These are phyloP conservation scores for Melanomma pulvis-pyrius DNA, from an alignment of 495 filamentous ascomycete genomes.

Conservation along the genomic window DNA sequence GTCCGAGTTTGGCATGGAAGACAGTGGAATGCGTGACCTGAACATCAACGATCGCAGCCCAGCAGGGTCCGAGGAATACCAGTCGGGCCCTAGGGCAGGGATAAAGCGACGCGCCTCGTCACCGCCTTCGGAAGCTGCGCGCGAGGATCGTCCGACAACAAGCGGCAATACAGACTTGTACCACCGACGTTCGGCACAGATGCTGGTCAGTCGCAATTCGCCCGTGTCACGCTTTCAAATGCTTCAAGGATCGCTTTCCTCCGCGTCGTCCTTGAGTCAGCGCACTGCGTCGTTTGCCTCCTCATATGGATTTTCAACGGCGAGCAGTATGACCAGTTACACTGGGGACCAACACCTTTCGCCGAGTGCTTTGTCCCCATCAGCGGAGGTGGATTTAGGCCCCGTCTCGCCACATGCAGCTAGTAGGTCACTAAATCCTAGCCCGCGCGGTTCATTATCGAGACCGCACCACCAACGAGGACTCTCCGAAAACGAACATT, in stretches of 20 bases:
- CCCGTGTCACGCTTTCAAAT: conserved; percentile 59
- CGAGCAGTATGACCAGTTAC: conserved; percentile 73
- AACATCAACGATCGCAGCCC: conserved; percentile 50
- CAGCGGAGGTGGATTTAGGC: conserved; percentile 55
- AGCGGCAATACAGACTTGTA: conserved; percentile 66
- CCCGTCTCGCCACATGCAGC: conserved; percentile 63
- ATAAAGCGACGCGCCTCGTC: conserved; percentile 83
- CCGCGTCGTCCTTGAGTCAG: conserved; percentile 67
- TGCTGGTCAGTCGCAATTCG: conserved; percentile 60
- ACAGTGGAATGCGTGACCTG: conserved; percentile 46
- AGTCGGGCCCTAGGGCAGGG: conserved; percentile 53
- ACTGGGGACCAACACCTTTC: conserved; percentile 73
- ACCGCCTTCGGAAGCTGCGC: conserved; percentile 56
- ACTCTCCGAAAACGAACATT: conserved; percentile 42
- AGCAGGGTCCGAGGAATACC: conserved; percentile 50
- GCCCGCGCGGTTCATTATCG: conserved; percentile 51
- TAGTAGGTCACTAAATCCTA: conserved; percentile 62
- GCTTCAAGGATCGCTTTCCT: conserved; percentile 71
- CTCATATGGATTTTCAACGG: conserved; percentile 62
- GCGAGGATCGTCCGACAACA: conserved; percentile 64
- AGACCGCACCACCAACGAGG: conserved; percentile 43
- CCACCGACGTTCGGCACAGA: conserved; percentile 59
- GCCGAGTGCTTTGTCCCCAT: conserved; percentile 71
- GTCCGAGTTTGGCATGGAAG: conserved; percentile 54
- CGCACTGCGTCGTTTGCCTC: conserved; percentile 79